Percentiles rank a stretch among this genome's conserved stretches.
These are phyloP conservation scores for Oidiodendron maius DNA, from an alignment of 495 filamentous ascomycete genomes.

Conservation along the genomic window DNA sequence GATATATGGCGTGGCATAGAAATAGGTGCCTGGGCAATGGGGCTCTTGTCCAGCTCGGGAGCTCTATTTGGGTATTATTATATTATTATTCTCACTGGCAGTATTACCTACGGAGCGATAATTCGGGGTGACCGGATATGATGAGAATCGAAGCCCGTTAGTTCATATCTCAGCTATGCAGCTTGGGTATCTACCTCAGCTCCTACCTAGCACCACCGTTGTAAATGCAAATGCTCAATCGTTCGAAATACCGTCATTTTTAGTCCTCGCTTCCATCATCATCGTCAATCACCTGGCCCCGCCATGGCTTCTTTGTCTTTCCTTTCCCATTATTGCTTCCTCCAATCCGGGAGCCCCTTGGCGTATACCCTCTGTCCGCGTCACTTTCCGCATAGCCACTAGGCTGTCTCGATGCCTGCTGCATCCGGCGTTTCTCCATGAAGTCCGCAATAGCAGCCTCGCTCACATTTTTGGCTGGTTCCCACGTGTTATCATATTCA, in stretches of 20 bases:
- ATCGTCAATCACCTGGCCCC: conserved; percentile 75
- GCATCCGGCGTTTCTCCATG: neutral
- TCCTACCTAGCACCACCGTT: too few relatives aligned
- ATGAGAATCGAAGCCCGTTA: too few relatives aligned
- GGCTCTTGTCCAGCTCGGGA: too few relatives aligned
- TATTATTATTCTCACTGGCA: too few relatives aligned
- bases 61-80: too few relatives aligned
- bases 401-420: neutral
- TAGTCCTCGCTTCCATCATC: neutral
- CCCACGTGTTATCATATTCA: conserved; percentile 13
- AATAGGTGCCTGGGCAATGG: too few relatives aligned
- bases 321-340: conserved; percentile 18
- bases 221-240: too few relatives aligned
- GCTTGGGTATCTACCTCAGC: too few relatives aligned
- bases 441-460: conserved; percentile 1
- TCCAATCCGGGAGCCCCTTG: neutral
- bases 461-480: conserved; percentile 15
- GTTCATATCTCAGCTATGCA: too few relatives aligned
- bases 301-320: conserved; percentile 65
- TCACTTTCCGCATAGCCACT: neutral
- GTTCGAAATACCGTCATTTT: neutral
- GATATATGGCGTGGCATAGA: too few relatives aligned
- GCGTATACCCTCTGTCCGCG: neutral
- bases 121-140: too few relatives aligned
- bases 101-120: too few relatives aligned